phyloP scores from a whole-genome alignment of 2,329 filamentous ascomycete genomes.

The Camillea tinctor region DNA sequence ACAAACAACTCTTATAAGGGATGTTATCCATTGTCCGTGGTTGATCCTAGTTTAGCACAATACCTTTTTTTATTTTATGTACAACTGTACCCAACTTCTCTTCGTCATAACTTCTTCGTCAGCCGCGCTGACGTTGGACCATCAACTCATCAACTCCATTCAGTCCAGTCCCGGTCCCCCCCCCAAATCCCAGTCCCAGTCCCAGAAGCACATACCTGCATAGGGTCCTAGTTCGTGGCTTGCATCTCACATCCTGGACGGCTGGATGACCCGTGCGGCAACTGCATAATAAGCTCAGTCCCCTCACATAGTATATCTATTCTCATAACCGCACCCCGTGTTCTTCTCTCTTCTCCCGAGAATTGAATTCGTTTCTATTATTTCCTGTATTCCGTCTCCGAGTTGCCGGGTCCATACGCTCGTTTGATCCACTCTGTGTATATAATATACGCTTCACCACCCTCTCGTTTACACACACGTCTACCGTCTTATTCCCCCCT shows the following conservation, averaged over 20 bases:
- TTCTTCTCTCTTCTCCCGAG: constrained; percentile 17
- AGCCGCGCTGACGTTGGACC: background rate
- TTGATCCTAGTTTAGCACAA: background rate
- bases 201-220: background rate
- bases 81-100: background rate
- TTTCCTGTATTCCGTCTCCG: constrained; percentile 13
- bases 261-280: constrained; percentile 23
- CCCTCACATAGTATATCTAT: constrained; percentile 18
- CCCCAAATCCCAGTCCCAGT: too few species aligned
- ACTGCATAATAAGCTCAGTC: constrained; percentile 26
- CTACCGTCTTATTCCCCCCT: constrained; percentile 1
- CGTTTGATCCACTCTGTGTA: constrained; percentile 15
- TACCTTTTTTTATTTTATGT: background rate
- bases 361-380: constrained; percentile 21
- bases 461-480: constrained; percentile 8
- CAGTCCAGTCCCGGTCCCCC: too few species aligned
- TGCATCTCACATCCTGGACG: constrained; percentile 16
- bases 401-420: constrained; percentile 16
- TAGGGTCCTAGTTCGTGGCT: constrained; percentile 16
- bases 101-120: background rate
- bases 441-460: constrained; percentile 11
- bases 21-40: background rate
- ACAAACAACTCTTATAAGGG: background rate
- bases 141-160: constrained; percentile 2
- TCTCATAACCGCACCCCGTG: background rate